phyloP scores from a whole-genome alignment of 495 filamentous ascomycete genomes.

The Podospora tetraspora region DNA sequence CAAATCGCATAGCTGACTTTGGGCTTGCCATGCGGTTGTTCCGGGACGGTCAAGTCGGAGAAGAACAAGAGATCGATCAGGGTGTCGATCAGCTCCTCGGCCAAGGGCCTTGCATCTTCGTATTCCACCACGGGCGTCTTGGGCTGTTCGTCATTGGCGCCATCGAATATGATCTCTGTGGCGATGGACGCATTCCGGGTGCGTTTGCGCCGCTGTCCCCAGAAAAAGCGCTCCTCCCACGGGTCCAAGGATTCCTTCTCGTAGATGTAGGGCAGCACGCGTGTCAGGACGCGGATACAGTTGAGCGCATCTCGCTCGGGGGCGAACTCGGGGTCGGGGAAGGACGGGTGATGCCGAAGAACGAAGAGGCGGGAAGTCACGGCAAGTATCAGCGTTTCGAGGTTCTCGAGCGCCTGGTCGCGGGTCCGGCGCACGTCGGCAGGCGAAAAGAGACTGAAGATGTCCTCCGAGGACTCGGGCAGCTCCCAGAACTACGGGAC shows the following conservation, averaged over 20 bases:
- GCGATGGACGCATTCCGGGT: constrained; percentile 48
- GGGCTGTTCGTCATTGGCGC: constrained; percentile 52
- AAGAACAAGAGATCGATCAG: constrained; percentile 89
- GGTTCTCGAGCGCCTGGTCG: constrained; percentile 79
- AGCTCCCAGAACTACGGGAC: constrained; percentile 86
- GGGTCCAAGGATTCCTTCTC: constrained; percentile 78
- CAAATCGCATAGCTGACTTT: constrained; percentile 94
- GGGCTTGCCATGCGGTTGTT: constrained; percentile 55
- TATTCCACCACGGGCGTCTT: constrained; percentile 54
- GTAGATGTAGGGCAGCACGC: constrained; percentile 86
- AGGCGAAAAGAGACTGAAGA: constrained; percentile 93
- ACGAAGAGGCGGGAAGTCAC: constrained; percentile 73
- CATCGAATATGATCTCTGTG: constrained; percentile 81
- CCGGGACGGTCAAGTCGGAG: constrained; percentile 78
- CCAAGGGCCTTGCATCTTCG: constrained; percentile 81
- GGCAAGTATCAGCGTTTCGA: constrained; percentile 83
- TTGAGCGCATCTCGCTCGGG: constrained; percentile 87
- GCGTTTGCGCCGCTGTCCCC: constrained; percentile 65
- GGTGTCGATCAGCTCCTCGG: constrained; percentile 89
- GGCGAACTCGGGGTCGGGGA: constrained; percentile 83
- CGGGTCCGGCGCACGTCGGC: constrained; percentile 88
- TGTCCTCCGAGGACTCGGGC: constrained; percentile 90
- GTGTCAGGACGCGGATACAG: constrained; percentile 87
- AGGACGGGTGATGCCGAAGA: constrained; percentile 82
- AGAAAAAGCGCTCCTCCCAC: constrained; percentile 95